Base-by-base conservation (phyloP, 768 basidiomycete genomes). In the Naganishia vishniacii region DNA sequence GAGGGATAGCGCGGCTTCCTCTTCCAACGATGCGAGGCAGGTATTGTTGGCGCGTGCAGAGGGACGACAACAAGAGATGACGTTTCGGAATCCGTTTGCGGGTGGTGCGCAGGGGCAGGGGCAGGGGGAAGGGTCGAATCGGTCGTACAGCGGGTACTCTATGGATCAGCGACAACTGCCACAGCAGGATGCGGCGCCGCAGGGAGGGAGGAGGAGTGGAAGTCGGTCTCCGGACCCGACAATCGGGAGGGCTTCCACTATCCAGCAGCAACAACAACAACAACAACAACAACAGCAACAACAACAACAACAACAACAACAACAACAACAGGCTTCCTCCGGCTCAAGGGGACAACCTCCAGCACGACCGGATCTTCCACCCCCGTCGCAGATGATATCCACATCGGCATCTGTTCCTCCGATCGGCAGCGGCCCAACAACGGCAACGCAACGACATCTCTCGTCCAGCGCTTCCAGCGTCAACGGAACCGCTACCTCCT, bases 351-450 rank as follows among this genome's bases (percentile, higher is more conserved):
- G n/a, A n/a, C n/a, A n/a, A n/a, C n/a, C n/a, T n/a, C n/a, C n/a
- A n/a, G n/a, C n/a, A n/a, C n/a, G 46, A 32, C 45, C 59, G 29
- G 49, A 58, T 41, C 67, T 48, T 23, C 51, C 53, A 23, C 46
- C 25, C 12, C 51, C 40, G 18, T 16, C 44, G 37, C 48, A 42
- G 49, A 61, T 45, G 51, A 53, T 58, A 11, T 44, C 20, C 23
- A n/a, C 62, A 49, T 29, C 62, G 8, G 28, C 62, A 28, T 29
- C 48, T 3, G 9, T 23, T 7, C 31, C 26, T 46, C 31, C 42
- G 23, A 15, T 9, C 15, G 34, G 61, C 13, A 12, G 18, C 13
- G 32, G 37, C 31, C 13, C 40, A 44, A n/a, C 62, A 51, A 48
- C 62, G 25, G 42, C 13, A 9, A 26, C 37, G 34, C 34, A 56